These are phyloP conservation scores for Talaromyces amestolkiae DNA, from an alignment of 2,329 filamentous ascomycete species.

Conservation along the genomic window DNA sequence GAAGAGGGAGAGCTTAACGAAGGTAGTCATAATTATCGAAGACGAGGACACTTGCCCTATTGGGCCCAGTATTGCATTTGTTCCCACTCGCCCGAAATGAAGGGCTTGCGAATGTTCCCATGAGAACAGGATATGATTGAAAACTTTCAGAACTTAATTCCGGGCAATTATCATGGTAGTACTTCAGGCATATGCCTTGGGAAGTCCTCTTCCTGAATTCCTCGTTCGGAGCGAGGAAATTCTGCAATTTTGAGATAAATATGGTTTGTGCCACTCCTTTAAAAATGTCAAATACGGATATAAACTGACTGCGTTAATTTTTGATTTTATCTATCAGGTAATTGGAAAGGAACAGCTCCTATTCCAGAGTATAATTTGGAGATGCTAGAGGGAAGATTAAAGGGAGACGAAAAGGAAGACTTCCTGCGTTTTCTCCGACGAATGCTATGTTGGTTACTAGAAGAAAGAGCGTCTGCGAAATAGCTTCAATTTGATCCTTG, in stretches of 20 bases:
- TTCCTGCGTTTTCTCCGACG: constrained; percentile 11
- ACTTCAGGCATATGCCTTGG: too few relatives aligned
- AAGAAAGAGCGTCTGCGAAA: constrained; percentile 8
- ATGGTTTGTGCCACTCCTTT: constrained; percentile 10
- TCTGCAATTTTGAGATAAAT: constrained; percentile 20
- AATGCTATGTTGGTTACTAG: constrained; percentile 7
- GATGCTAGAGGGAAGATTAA: not conserved
- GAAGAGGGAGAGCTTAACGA: too few relatives aligned
- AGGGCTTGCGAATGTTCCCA: too few relatives aligned
- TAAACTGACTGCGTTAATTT: too few relatives aligned
- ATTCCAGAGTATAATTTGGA: constrained; percentile 1
- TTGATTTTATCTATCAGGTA: not conserved
- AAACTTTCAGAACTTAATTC: too few relatives aligned
- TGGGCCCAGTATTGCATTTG: too few relatives aligned
- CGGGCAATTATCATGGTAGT: too few relatives aligned
- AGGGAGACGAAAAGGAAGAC: constrained; percentile 4
- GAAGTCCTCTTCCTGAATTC: constrained; percentile 16
- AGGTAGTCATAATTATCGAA: too few relatives aligned
- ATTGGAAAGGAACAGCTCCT: constrained; percentile 10
- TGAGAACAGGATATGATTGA: too few relatives aligned
- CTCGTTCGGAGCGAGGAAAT: constrained; percentile 8
- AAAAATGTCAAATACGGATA: too few relatives aligned
- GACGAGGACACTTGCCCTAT: too few relatives aligned
- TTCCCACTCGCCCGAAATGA: too few relatives aligned
- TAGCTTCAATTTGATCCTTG: constrained; percentile 18